These are phyloP conservation scores for Globisporangium solare DNA, from an alignment of 352 stramenopile genomes.

Conservation along the genomic window DNA sequence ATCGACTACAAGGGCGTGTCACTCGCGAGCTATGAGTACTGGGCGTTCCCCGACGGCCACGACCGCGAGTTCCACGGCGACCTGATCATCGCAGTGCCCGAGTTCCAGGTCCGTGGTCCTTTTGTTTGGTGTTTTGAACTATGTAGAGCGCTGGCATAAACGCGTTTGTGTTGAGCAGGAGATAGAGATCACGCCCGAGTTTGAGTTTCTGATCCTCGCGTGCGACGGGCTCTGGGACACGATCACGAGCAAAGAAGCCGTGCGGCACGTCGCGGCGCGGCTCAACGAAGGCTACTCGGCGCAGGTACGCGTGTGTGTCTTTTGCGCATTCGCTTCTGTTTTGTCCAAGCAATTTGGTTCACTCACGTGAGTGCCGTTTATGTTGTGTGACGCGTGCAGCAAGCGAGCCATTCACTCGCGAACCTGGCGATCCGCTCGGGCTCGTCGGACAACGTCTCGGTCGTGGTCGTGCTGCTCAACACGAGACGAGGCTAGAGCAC, in stretches of 20 bases:
- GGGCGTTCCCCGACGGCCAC: slow-evolving; percentile 81
- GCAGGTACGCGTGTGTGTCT: no score
- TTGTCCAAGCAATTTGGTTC: no score
- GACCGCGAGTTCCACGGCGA: slow-evolving; percentile 77
- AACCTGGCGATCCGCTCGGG: slow-evolving; percentile 85
- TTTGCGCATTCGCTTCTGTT: no score
- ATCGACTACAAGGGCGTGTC: slow-evolving; percentile 88
- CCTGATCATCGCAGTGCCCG: slow-evolving; percentile 80
- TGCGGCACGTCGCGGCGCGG: slow-evolving; percentile 74
- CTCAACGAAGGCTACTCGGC: slow-evolving; percentile 65
- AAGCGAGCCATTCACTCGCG: slow-evolving; percentile 78
- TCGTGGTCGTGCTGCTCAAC: slow-evolving; percentile 81
- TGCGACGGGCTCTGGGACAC: slow-evolving; percentile 93
- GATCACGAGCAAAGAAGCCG: slow-evolving; percentile 90
- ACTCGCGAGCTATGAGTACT: slow-evolving; percentile 75
- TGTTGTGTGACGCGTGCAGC: slow-evolving; percentile 21
- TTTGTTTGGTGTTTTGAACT: no score
- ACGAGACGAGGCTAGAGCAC: neutral
- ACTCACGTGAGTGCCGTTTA: neutral
- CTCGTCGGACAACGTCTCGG: slow-evolving; percentile 87
- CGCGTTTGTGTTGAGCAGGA: no score
- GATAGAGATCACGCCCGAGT: slow-evolving; percentile 85
- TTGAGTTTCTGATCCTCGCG: slow-evolving; percentile 90
- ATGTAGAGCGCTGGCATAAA: no score
- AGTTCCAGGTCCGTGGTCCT: slow-evolving; percentile 66